Evolutionary conservation across 1,284 basidiomycete species (phyloP).

Genomic region (Coniferiporia sulphurascens): DNA sequence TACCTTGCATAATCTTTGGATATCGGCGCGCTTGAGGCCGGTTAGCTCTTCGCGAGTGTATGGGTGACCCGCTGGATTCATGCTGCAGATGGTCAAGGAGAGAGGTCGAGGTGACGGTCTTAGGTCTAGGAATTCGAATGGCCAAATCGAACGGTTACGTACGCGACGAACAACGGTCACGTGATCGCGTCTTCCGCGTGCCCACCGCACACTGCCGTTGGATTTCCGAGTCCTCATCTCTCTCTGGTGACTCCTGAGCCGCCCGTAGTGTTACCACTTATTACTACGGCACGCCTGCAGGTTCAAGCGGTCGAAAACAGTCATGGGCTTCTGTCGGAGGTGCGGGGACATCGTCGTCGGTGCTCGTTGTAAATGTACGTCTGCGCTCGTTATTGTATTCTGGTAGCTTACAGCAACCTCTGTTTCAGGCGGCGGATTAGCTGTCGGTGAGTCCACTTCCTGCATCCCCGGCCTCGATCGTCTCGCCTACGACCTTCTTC

Average conservation of each 20-base stretch:
- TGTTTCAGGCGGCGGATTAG: slow-evolving; percentile 45
- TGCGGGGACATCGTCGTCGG: slow-evolving; percentile 75
- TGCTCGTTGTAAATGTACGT: slow-evolving; percentile 58
- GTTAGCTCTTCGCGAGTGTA: slow-evolving; percentile 17
- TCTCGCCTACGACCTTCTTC: slow-evolving; percentile 8
- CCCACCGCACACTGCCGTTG: neutral
- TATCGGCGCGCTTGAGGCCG: slow-evolving; percentile 58
- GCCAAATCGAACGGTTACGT: neutral
- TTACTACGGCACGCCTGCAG: neutral
- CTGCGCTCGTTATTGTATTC: neutral
- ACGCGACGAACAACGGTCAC: neutral
- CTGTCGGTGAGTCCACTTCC: slow-evolving; percentile 56
- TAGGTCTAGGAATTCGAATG: neutral
- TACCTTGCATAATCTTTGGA: slow-evolving; percentile 78
- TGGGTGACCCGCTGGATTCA: slow-evolving; percentile 10
- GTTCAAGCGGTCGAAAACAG: neutral
- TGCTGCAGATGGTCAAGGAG: neutral
- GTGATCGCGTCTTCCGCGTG: neutral
- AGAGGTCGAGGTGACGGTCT: neutral
- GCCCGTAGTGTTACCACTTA: too few species aligned
- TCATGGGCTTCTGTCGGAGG: slow-evolving; percentile 75
- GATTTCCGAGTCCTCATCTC: neutral
- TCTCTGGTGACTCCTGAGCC: too few species aligned
- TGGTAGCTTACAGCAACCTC: neutral
- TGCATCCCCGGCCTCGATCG: neutral